Conservation (phyloP, 202 grass and related monocot genomes). For the Schoenoplectus tabernaemontani region DNA sequence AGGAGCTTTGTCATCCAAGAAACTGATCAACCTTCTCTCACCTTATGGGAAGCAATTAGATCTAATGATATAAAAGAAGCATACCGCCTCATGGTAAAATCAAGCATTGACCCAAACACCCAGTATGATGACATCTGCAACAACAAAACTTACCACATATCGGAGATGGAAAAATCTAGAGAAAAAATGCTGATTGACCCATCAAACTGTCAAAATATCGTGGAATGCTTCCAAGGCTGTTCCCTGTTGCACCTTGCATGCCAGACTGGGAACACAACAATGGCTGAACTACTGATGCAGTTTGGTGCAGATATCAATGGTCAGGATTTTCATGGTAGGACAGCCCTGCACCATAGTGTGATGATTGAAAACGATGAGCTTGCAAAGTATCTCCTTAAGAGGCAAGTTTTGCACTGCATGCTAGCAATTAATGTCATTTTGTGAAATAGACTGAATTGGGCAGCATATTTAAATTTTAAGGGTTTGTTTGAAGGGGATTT, state of each 20-base stretch:
- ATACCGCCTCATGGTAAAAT: constrained; percentile 34
- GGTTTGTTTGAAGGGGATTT: neutral
- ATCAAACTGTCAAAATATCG: constrained; percentile 33
- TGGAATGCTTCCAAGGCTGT: constrained; percentile 33
- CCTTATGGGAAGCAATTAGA: constrained; percentile 38
- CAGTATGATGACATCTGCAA: constrained; percentile 29
- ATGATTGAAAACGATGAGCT: constrained; percentile 29
- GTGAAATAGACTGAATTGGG: constrained; percentile 2
- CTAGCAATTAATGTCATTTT: neutral
- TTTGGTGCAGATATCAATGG: constrained; percentile 44
- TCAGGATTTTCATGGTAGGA: constrained; percentile 37
- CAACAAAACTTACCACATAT: constrained; percentile 15
- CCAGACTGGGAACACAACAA: constrained; percentile 28
- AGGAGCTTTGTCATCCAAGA: constrained; percentile 26
- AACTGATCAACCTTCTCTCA: constrained; percentile 8
- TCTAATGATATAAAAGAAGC: constrained; percentile 35
- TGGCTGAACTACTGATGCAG: constrained; percentile 38
- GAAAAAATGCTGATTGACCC: constrained; percentile 32
- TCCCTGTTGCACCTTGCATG: constrained; percentile 39
- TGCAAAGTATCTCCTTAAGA: constrained; percentile 37
- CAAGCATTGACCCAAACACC: constrained; percentile 25
- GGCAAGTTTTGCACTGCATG: constrained; percentile 24
- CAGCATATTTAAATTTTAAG: neutral
- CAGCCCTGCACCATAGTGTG: constrained; percentile 35
- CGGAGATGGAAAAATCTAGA: constrained; percentile 22